Conservation (phyloP, 1,284 basidiomycete genomes). For the Rhodotorula sp. region DNA sequence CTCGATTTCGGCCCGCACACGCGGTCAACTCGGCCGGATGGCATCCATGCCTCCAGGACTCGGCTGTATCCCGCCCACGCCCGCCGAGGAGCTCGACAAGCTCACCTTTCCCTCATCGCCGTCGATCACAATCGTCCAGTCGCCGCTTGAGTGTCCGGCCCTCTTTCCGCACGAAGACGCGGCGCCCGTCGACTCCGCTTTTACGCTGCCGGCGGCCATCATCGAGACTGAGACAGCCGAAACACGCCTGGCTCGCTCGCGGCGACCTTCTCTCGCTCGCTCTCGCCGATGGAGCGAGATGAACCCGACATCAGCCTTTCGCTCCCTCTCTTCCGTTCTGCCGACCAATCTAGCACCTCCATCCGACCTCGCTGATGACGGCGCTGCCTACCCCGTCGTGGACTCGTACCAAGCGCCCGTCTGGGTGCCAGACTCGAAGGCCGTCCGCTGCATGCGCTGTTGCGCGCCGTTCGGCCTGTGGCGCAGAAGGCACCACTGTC, state of each 20-base stretch:
- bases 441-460: conserved; percentile 80
- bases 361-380: background rate
- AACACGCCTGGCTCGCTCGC: no score
- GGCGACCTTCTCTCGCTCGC: background rate
- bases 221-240: no score
- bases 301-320: conserved; percentile 6
- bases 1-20: background rate
- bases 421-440: conserved; percentile 85
- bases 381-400: conserved; percentile 53
- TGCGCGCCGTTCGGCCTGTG: conserved; percentile 74
- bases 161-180: background rate
- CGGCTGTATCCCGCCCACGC: conserved; percentile 15
- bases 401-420: conserved; percentile 88
- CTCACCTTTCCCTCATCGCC: background rate
- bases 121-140: background rate
- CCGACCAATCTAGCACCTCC: background rate
- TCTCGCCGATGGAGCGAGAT: conserved; percentile 13
- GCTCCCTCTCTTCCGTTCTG: conserved; percentile 9
- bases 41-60: conserved; percentile 4
- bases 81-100: conserved; percentile 1
- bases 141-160: background rate
- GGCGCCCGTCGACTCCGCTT: no score
- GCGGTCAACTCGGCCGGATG: background rate
- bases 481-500: conserved; percentile 81
- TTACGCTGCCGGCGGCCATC: no score